Evolutionary conservation across 805 yeast species (phyloP), one percentile per base, ranked within the genome.

Genomic region (Naumovozyma baii): DNA sequence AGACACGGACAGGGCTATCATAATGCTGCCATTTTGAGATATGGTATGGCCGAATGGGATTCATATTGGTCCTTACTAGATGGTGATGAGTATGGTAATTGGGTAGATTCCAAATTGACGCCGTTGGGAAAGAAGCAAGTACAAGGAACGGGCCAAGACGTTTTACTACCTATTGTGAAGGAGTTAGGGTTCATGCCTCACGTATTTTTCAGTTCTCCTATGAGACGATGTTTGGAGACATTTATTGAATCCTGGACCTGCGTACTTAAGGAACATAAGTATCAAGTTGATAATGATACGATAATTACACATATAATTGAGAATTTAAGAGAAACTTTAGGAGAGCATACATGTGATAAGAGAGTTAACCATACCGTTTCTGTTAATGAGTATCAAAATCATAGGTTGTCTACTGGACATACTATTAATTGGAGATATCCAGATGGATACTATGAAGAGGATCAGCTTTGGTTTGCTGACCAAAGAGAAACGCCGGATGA

Each of bases 1-100:
- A 67, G 86, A 52, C 86, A 80, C 49, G 86, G 85, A 4, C 83
- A 79, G 55, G 86, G 85, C 0, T 72, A 60, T 51, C 87, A 80
- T 46, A 80, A 80, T 48, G 63, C 66, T 34, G 70, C 74, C 2
- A 74, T 77, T 13, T 61, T 59, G 17, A 67, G 72, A 42, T 77
- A 76, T 48, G 84, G 84, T 9, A 40, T 64, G 15, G 66, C 67
- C 2, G 72, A 59, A n/a, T 80, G 85, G 87, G 59, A 74, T 48
- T 48, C 52, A 0, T 68, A 76, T 42, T 78, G 78, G 78, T 66
- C 76, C 4, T 59, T 60, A 13, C 43, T 68, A 33, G 61, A 65
- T 4, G 78, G 78, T 2, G 79, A 76, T 50, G 82, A 78, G 3
- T 72, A 69, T 34, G 59, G 72, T 2, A 59, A 51, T 1, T 78